Percentiles rank a stretch among this genome's conserved stretches.
phyloP scores from a whole-genome alignment of 192 early-diverging fungal genomes.

The Backusella westeae region DNA sequence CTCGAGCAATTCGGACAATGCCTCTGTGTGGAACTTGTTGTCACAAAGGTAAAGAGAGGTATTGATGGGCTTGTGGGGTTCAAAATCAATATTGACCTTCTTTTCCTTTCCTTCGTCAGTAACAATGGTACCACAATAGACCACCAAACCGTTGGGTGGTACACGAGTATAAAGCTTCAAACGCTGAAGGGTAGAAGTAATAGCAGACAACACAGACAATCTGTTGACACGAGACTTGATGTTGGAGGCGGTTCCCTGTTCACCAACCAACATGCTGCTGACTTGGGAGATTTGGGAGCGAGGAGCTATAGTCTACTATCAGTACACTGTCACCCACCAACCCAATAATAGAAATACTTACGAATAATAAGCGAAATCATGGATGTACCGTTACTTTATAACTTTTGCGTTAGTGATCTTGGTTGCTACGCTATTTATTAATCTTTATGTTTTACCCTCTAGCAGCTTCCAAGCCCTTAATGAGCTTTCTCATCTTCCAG shows the following conservation, averaged over 20 bases:
- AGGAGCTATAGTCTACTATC: conserved; percentile 48
- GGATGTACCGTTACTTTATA: conserved; percentile 88
- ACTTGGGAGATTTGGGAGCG: conserved; percentile 89
- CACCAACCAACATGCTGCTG: conserved; percentile 93
- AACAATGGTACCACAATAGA: conserved; percentile 94
- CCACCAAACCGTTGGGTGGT: conserved; percentile 93
- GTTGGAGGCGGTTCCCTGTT: conserved; percentile 99
- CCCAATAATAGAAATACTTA: conserved; percentile 30
- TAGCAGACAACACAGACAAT: conserved; percentile 94
- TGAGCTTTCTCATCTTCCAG: conserved; percentile 99
- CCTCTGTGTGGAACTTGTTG: conserved; percentile 99
- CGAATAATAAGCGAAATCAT: conserved; percentile 99
- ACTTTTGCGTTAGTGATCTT: neutral
- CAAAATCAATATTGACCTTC: conserved; percentile 98
- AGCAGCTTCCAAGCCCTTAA: conserved; percentile 92
- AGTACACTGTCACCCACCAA: neutral
- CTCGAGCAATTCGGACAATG: conserved; percentile 88
- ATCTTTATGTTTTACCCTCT: conserved; percentile 62
- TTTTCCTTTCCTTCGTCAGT: conserved; percentile 99
- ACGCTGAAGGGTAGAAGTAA: conserved; percentile 95
- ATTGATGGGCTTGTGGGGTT: conserved; percentile 99
- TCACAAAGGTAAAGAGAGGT: conserved; percentile 97
- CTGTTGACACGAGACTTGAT: conserved; percentile 99
- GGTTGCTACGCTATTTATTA: neutral
- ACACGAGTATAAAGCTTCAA: conserved; percentile 90